Evolutionary conservation across 305 asterid genomes (phyloP).

Genomic region (Fraxinus sp.): DNA sequence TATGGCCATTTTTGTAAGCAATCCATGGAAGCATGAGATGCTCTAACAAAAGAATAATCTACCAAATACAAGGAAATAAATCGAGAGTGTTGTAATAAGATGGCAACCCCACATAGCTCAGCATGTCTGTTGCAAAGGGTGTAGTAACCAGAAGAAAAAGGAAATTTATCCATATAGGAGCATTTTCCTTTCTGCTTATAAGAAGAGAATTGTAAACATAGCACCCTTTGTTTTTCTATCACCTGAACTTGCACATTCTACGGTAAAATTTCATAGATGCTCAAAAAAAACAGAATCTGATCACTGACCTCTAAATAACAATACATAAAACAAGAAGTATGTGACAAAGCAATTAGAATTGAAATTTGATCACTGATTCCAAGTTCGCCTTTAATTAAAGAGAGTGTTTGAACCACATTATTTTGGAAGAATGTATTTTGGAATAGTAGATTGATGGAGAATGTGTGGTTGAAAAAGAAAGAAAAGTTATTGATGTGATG

Average conservation of each 20-base stretch:
- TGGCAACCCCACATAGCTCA: conserved; percentile 16
- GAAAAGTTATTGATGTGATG: too few species aligned
- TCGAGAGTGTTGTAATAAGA: conserved; percentile 6
- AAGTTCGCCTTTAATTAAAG: conserved; percentile 2
- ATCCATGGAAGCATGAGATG: not conserved
- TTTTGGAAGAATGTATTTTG: too few species aligned
- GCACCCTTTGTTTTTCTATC: not conserved
- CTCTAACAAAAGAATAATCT: conserved; percentile 15
- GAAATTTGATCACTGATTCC: not conserved
- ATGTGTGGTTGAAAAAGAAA: too few species aligned
- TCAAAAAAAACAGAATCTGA: not conserved
- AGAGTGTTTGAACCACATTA: too few species aligned
- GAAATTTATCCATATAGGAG: conserved; percentile 19
- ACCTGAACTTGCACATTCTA: conserved; percentile 7
- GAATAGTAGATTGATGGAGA: too few species aligned
- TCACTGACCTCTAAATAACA: not conserved
- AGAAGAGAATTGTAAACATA: not conserved
- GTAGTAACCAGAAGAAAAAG: conserved; percentile 7
- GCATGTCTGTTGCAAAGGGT: not conserved
- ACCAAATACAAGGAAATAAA: conserved; percentile 18
- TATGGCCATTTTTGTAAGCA: not conserved
- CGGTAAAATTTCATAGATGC: not conserved
- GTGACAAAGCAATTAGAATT: conserved; percentile 13
- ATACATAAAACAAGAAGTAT: conserved; percentile 9
- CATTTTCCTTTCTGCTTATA: not conserved